Conservation (phyloP, 2,329 filamentous ascomycete species). For the Alternaria angustiovoidea region DNA sequence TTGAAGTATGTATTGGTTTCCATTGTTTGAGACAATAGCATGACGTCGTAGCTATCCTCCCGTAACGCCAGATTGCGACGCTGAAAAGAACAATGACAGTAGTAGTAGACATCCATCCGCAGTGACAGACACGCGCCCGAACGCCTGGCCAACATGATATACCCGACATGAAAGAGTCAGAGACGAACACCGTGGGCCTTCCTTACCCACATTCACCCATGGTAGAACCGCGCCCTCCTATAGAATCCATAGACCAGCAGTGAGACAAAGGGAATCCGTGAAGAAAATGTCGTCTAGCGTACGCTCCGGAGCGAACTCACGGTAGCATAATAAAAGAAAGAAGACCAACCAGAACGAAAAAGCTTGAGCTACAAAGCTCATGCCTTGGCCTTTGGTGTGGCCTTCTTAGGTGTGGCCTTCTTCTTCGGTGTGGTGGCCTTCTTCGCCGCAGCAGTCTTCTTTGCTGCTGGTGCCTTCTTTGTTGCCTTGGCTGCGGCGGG, state of each 20-base stretch:
- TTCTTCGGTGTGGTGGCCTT: slow-evolving; percentile 58
- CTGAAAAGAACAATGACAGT: slow-evolving; percentile 14
- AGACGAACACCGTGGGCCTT: slow-evolving; percentile 26
- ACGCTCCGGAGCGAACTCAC: slow-evolving; percentile 14
- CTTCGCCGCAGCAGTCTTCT: slow-evolving; percentile 50
- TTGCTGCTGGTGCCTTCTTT: slow-evolving; percentile 51
- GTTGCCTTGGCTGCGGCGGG: slow-evolving; percentile 40
- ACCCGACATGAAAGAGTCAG: slow-evolving; percentile 18
- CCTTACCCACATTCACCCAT: slow-evolving; percentile 7
- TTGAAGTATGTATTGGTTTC: slow-evolving; percentile 28
- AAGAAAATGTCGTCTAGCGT: slow-evolving; percentile 18
- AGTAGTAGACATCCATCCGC: slow-evolving; percentile 3
- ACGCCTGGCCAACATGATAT: slow-evolving; percentile 40
- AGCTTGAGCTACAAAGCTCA: slow-evolving; percentile 27
- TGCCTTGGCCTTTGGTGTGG: slow-evolving; percentile 50
- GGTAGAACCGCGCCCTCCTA: slow-evolving; percentile 13
- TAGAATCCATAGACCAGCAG: slow-evolving; percentile 21
- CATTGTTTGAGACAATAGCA: slow-evolving; percentile 29
- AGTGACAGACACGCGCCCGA: slow-evolving; percentile 20
- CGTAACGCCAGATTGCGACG: slow-evolving; percentile 10
- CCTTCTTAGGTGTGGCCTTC: slow-evolving; percentile 59
- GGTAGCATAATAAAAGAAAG: slow-evolving; percentile 30
- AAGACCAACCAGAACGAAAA: slow-evolving; percentile 39
- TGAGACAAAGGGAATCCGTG: slow-evolving; percentile 28
- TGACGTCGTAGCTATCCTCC: slow-evolving; percentile 30